These are phyloP conservation scores for Penicillium bialowiezense DNA, from an alignment of 495 filamentous ascomycete species.

Conservation along the genomic window DNA sequence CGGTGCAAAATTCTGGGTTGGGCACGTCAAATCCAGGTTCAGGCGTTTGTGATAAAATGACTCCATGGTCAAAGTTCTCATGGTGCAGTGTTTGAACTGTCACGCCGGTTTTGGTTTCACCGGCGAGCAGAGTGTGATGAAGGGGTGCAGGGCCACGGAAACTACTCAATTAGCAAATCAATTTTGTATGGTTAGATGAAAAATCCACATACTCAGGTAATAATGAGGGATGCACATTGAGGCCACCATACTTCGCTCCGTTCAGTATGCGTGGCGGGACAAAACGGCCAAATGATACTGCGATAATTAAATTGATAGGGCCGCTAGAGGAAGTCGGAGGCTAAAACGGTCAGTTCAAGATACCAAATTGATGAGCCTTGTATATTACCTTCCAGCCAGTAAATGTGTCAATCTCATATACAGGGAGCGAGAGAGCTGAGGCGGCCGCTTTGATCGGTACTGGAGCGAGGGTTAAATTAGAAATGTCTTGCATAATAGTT, in stretches of 20 bases:
- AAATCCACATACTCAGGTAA: constrained; percentile 68
- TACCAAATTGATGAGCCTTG: neutral
- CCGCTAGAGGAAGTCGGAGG: constrained; percentile 51
- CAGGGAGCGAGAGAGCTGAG: constrained; percentile 54
- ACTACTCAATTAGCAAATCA: constrained; percentile 34
- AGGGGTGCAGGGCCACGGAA: constrained; percentile 76
- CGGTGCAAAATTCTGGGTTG: constrained; percentile 37
- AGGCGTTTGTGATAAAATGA: constrained; percentile 66
- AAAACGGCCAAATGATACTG: constrained; percentile 93
- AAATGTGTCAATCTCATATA: constrained; percentile 78
- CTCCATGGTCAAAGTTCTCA: constrained; percentile 71
- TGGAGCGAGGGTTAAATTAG: constrained; percentile 29
- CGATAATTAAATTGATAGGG: constrained; percentile 77
- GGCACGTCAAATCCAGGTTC: constrained; percentile 51
- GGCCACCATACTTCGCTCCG: constrained; percentile 70
- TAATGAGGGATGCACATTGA: constrained; percentile 94
- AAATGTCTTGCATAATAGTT: neutral
- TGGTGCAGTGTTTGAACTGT: constrained; percentile 82
- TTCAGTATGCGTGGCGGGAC: constrained; percentile 74
- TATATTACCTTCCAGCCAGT: constrained; percentile 68
- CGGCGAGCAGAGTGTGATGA: constrained; percentile 69
- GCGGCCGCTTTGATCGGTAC: constrained; percentile 74
- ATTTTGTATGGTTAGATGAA: neutral
- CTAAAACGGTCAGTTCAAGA: constrained; percentile 34
- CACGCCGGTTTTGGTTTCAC: constrained; percentile 58